Conservation (phyloP, 1,284 basidiomycete species). For the Trichosporon faecale region DNA sequence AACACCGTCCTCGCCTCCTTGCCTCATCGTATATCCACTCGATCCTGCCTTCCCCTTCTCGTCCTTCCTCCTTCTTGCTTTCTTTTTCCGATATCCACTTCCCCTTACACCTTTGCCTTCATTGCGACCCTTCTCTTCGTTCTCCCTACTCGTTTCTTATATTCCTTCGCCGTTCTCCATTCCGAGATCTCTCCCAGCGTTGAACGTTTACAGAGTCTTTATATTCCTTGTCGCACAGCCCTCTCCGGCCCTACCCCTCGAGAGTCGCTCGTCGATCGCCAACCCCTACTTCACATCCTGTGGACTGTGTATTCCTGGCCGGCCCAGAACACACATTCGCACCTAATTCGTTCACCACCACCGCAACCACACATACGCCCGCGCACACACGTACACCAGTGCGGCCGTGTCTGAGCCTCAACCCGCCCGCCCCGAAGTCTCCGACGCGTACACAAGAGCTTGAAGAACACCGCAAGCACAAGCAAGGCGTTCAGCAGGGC, state of each 20-base stretch:
- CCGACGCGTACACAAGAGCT: background rate
- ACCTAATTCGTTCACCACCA: background rate
- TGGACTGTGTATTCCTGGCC: conserved; percentile 1
- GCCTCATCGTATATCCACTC: background rate
- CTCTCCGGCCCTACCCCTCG: background rate
- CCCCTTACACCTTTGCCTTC: background rate
- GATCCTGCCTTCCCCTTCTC: background rate
- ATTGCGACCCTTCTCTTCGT: background rate
- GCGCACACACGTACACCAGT: background rate
- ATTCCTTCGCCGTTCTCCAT: background rate
- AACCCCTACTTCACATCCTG: background rate
- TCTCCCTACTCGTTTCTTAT: background rate
- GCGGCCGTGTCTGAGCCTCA: background rate
- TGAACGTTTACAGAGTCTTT: conserved; percentile 8
- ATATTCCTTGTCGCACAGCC: background rate
- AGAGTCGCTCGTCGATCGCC: background rate
- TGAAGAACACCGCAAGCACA: background rate
- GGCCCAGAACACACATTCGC: conserved; percentile 2
- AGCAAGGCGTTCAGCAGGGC: background rate
- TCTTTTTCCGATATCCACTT: background rate
- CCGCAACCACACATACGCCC: background rate
- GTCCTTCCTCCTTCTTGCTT: background rate
- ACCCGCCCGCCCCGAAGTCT: background rate
- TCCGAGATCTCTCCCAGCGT: conserved; percentile 9
- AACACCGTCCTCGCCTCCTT: background rate